These are phyloP conservation scores for Jatropha podagrica DNA, from an alignment of 441 rosid genomes.

Conservation along the genomic window DNA sequence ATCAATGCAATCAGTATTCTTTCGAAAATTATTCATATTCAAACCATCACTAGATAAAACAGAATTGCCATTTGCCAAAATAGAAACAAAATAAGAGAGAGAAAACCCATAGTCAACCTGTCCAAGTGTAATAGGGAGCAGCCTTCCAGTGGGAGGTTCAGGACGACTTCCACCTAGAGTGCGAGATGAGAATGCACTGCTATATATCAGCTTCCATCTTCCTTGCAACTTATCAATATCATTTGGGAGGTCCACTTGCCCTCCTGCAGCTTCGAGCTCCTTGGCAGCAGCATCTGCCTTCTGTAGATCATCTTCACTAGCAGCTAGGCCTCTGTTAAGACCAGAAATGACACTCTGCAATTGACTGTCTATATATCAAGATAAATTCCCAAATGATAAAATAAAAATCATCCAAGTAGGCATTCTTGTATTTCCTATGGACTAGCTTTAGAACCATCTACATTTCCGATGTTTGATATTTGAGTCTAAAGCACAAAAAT, in stretches of 20 bases:
- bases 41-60: neutral
- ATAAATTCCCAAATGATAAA: neutral
- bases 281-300: slow-evolving; percentile 75
- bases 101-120: slow-evolving; percentile 47
- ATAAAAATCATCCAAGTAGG: neutral
- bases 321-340: slow-evolving; percentile 86
- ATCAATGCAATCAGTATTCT: neutral
- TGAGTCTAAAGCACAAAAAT: neutral
- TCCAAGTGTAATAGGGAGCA: slow-evolving; percentile 87
- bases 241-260: slow-evolving; percentile 55
- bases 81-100: neutral
- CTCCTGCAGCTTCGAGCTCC: slow-evolving; percentile 66
- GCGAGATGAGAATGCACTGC: slow-evolving; percentile 91
- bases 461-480: neutral
- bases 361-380: slow-evolving; percentile 6
- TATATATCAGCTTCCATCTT: slow-evolving; percentile 78
- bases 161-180: slow-evolving; percentile 92
- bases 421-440: neutral
- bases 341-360: slow-evolving; percentile 77
- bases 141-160: slow-evolving; percentile 81
- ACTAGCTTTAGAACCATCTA: neutral
- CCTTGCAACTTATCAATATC: slow-evolving; percentile 78
- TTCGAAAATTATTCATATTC: neutral
- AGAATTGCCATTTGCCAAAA: neutral
- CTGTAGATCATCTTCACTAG: slow-evolving; percentile 54